Conservation (phyloP, 164 flowering plant species). For the Vitis amurensis region DNA sequence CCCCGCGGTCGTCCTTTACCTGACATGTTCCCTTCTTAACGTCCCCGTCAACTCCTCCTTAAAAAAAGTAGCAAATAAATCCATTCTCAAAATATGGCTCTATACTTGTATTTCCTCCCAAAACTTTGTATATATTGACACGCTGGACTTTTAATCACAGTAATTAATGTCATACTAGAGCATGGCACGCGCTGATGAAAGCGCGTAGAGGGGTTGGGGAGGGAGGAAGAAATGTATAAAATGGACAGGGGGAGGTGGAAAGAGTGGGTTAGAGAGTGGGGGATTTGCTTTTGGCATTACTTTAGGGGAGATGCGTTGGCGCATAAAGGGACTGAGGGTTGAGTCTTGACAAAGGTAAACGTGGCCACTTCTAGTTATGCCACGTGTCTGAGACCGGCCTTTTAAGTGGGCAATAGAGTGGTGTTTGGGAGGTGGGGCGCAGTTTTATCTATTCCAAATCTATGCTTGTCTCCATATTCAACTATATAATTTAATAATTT, state of each 20-base stretch:
- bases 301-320: slow-evolving; percentile 21
- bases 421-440: slow-evolving; percentile 22
- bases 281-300: slow-evolving; percentile 23
- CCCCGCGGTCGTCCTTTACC: no score
- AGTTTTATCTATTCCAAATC: slow-evolving; percentile 13
- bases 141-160: no score
- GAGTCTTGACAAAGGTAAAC: background rate
- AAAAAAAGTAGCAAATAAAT: no score
- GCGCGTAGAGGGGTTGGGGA: background rate
- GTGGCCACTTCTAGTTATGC: background rate
- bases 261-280: slow-evolving; percentile 12
- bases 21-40: background rate
- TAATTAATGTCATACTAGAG: no score
- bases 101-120: no score
- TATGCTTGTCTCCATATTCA: slow-evolving; percentile 10
- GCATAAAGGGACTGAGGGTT: slow-evolving; percentile 6
- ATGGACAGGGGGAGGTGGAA: background rate
- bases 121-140: no score
- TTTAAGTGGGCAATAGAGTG: background rate
- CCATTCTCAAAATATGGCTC: no score
- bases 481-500: background rate
- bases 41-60: no score
- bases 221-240: no score
- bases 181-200: no score
- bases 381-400: background rate